These are phyloP conservation scores for Nakataea oryzae DNA, from an alignment of 2,329 filamentous ascomycete genomes.

Conservation along the genomic window DNA sequence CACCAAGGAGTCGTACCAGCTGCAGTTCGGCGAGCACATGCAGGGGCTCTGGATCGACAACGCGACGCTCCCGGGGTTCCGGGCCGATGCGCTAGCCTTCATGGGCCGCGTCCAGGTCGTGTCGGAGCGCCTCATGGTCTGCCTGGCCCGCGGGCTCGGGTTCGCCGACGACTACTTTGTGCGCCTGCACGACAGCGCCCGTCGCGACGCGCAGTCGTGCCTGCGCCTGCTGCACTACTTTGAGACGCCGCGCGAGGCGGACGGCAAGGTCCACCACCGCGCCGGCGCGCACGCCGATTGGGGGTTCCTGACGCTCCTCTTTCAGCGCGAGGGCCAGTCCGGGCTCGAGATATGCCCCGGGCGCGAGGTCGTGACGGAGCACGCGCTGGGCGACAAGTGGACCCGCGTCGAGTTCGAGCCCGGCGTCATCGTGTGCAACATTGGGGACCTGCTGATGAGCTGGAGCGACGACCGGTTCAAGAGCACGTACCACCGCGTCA, in stretches of 20 bases:
- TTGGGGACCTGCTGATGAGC: conserved; percentile 56
- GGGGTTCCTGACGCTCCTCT: conserved; percentile 52
- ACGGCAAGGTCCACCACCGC: conserved; percentile 32
- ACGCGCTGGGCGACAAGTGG: conserved; percentile 50
- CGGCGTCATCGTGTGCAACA: conserved; percentile 52
- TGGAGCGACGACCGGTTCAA: conserved; percentile 61
- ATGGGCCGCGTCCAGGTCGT: conserved; percentile 26
- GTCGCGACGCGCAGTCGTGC: conserved; percentile 39
- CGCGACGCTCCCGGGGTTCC: conserved; percentile 29
- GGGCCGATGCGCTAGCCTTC: conserved; percentile 25
- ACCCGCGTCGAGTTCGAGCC: conserved; percentile 47
- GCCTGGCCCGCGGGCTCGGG: conserved; percentile 41
- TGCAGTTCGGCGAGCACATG: conserved; percentile 34
- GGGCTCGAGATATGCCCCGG: conserved; percentile 57
- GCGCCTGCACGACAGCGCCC: conserved; percentile 35
- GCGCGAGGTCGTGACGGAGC: conserved; percentile 47
- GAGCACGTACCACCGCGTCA: conserved; percentile 54
- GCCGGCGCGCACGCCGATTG: conserved; percentile 52
- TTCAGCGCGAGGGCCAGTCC: conserved; percentile 48
- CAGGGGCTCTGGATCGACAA: conserved; percentile 1
- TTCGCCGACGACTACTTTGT: conserved; percentile 44
- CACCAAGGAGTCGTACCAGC: conserved; percentile 46
- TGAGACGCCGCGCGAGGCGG: conserved; percentile 22
- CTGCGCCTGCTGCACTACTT: conserved; percentile 19
- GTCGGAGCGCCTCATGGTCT: conserved; percentile 42